Percentiles rank a stretch among this genome's conserved stretches.
Evolutionary conservation across 441 rosid genomes (phyloP).

Genomic region (Flueggea neowawraea): DNA sequence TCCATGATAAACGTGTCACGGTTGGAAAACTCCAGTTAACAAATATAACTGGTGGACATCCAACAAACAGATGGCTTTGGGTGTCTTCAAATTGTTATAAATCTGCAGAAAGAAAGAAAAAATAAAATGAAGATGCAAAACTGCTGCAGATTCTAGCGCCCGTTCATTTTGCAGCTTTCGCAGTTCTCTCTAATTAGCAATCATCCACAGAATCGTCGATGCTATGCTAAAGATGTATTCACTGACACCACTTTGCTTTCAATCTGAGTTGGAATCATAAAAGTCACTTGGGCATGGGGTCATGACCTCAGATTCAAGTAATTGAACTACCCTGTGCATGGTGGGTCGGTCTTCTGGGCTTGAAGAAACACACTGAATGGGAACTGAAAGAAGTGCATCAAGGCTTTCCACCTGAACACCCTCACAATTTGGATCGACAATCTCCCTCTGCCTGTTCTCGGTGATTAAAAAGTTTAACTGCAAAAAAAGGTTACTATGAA

Average conservation of each 20-base stretch:
- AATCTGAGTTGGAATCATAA: constrained; percentile 79
- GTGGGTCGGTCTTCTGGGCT: constrained; percentile 91
- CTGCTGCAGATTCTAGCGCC: constrained; percentile 27
- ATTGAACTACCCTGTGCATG: constrained; percentile 95
- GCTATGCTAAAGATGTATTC: constrained; percentile 8
- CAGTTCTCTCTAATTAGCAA: constrained; percentile 4
- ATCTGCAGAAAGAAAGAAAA: constrained; percentile 47
- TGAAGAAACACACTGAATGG: constrained; percentile 79
- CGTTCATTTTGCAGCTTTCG: constrained; percentile 16
- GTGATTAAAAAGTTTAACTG: constrained; percentile 82
- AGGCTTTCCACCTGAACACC: constrained; percentile 80
- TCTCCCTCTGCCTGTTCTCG: constrained; percentile 71
- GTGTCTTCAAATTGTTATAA: neutral
- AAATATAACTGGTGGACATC: constrained; percentile 7
- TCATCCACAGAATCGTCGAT: constrained; percentile 14
- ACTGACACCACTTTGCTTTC: constrained; percentile 19
- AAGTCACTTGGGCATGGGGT: constrained; percentile 99
- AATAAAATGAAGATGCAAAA: constrained; percentile 26
- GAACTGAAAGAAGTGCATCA: constrained; percentile 82
- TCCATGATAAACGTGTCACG: constrained; percentile 18
- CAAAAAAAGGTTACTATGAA: constrained; percentile 17
- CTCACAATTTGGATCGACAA: constrained; percentile 76
- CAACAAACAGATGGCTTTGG: constrained; percentile 1
- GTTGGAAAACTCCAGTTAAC: constrained; percentile 6
- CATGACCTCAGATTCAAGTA: constrained; percentile 96